Base-by-base conservation (phyloP, 495 filamentous ascomycete genomes). In the Aspergillus biplanus region DNA sequence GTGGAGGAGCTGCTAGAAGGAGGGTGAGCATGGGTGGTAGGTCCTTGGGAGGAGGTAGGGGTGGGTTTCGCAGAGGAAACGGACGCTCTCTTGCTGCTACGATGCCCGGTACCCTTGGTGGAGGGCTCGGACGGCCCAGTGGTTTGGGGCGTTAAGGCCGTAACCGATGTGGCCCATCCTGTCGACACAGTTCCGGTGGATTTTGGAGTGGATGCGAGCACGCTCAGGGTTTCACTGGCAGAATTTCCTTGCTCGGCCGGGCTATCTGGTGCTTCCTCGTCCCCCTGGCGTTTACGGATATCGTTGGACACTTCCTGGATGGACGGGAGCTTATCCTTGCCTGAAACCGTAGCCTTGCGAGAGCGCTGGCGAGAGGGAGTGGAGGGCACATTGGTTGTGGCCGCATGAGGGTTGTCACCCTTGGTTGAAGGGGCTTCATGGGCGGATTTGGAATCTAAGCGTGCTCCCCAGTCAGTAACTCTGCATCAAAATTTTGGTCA, bases 21-120 rank as follows among this genome's bases (percentile, higher is more conserved):
- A 5, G 66, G 66, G 32, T 68, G 66, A 4, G 66, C 63, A 50
- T 68, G 63, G 12, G 46, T 68, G 39, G 42, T 59, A 3, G 39
- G 39, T 52, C 16, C 16, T 48, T 52, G 3, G 44, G 32, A n/a
- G 46, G 12, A 12, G 9, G 31, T 4, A 0, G 46, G 52, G 37
- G 21, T 12, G 21, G 21, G 21, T 27, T 27, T 27, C 1, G 21
- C 21, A 1, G 21, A 27, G 21, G 21, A 27, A 27, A 27, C 21
- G 1, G 21, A 27, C 21, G 2, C 16, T 57, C 27, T 50, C 21
- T 50, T 18, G n/a, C n/a, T 57, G 46, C 6, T 18, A 15, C 12
- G 32, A 32, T 62, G 15, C 0, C 13, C 33, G 7, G 47, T 59
- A 3, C 39, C 52, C 2, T 48, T 52, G 1, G 42, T 46, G 6